Conservation (phyloP, 2,329 filamentous ascomycete species). For the Herpotrichia juniperi region DNA sequence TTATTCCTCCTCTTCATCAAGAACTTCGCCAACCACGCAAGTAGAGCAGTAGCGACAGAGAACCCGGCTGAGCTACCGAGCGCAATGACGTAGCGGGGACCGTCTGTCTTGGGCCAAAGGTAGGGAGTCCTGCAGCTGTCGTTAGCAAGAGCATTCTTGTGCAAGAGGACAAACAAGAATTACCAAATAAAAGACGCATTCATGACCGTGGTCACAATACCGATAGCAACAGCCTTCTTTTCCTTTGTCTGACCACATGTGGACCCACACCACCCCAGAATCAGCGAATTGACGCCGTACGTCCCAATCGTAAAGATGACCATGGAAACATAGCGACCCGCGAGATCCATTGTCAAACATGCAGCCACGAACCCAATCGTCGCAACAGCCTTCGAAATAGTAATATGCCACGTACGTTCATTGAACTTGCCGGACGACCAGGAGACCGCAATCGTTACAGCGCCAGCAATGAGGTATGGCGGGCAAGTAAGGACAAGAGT, state of each 20-base stretch:
- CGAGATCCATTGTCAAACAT: constrained; percentile 43
- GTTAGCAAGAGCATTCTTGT: background rate
- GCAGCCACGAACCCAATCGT: constrained; percentile 48
- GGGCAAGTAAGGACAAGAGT: constrained; percentile 57
- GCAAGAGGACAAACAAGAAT: no score
- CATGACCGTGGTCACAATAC: constrained; percentile 52
- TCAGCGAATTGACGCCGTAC: constrained; percentile 49
- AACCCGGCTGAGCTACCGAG: constrained; percentile 39
- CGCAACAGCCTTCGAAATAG: constrained; percentile 45
- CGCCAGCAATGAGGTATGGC: constrained; percentile 31
- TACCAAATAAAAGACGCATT: constrained; percentile 50
- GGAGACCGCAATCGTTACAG: constrained; percentile 39
- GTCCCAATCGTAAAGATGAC: constrained; percentile 44
- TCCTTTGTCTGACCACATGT: constrained; percentile 53
- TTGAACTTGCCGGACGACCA: constrained; percentile 47
- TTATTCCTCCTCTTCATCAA: constrained; percentile 39
- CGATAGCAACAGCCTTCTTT: constrained; percentile 53
- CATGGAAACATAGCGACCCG: constrained; percentile 38
- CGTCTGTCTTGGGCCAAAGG: constrained; percentile 40
- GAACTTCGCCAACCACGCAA: constrained; percentile 40
- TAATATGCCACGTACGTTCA: constrained; percentile 50
- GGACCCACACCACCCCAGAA: constrained; percentile 53
- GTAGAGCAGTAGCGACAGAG: constrained; percentile 34
- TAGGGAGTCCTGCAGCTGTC: constrained; percentile 33
- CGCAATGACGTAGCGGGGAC: constrained; percentile 37